These are phyloP conservation scores for Candida neerlandica DNA, from an alignment of 1,139 yeast genomes.

Conservation along the genomic window DNA sequence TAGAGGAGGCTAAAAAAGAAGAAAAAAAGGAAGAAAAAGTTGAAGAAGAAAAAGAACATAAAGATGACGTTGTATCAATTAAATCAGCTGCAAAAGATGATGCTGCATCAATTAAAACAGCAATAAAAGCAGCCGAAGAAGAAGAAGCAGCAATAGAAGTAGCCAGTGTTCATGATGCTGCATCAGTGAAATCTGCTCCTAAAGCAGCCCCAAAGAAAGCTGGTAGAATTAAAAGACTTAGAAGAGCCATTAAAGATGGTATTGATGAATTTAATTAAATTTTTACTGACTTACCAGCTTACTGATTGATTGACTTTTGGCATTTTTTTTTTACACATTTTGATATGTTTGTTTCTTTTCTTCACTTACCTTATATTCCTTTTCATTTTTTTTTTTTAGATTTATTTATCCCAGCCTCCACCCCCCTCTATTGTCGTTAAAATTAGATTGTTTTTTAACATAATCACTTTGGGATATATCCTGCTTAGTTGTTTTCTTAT, in stretches of 20 bases:
- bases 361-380: not conserved
- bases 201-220: not conserved
- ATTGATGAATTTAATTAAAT: constrained; percentile 10
- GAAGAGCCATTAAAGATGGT: constrained; percentile 8
- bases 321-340: not conserved
- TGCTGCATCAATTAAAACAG: not conserved
- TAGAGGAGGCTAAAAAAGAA: constrained; percentile 8
- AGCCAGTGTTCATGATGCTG: not conserved
- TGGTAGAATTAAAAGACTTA: constrained; percentile 4
- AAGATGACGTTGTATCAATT: constrained; percentile 4
- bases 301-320: not conserved
- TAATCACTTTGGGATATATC: not conserved
- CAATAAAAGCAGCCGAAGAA: not conserved
- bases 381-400: not conserved
- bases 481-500: not conserved
- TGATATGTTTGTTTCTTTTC: not conserved
- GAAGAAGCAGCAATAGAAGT: constrained; percentile 1
- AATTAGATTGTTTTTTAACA: not conserved
- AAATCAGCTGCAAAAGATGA: constrained; percentile 5
- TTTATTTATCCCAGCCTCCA: not conserved
- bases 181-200: constrained; percentile 3
- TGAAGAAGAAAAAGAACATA: constrained; percentile 3
- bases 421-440: constrained; percentile 6
- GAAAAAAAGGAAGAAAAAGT: constrained; percentile 1
- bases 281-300: not conserved